Conservation (phyloP, 2,329 filamentous ascomycete genomes). For the Aspergillus hiratsukae region DNA sequence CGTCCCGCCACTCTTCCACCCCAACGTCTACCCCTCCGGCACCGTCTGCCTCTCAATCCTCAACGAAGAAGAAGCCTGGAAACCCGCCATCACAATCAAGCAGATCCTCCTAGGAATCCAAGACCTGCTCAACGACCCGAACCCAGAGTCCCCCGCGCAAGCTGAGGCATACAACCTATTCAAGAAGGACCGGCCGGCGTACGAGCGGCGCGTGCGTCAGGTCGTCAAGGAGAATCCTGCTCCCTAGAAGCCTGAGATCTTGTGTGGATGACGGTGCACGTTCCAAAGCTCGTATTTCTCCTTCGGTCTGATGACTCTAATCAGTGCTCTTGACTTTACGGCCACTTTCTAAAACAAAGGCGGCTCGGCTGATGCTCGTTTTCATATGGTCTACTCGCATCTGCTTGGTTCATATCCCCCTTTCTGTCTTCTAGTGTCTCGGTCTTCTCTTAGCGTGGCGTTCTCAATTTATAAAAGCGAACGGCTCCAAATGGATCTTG, state of each 20-base stretch:
- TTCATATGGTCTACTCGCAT: not conserved
- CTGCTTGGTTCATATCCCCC: not conserved
- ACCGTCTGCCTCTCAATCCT: slow-evolving; percentile 96
- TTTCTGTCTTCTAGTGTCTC: not conserved
- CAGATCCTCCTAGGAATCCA: slow-evolving; percentile 96
- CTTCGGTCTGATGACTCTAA: not conserved
- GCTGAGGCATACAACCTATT: slow-evolving; percentile 96
- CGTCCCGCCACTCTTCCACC: slow-evolving; percentile 90
- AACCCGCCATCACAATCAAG: slow-evolving; percentile 96
- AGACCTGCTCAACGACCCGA: slow-evolving; percentile 91
- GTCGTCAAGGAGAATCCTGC: slow-evolving; percentile 88
- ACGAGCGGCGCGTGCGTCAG: slow-evolving; percentile 80
- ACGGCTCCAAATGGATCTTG: not conserved
- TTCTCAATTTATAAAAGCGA: not conserved
- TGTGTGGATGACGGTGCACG: not conserved
- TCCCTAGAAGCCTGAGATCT: slow-evolving; percentile 44
- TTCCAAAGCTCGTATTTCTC: not conserved
- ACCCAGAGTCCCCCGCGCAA: slow-evolving; percentile 93
- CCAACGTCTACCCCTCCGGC: slow-evolving; percentile 96
- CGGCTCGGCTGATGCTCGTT: not conserved
- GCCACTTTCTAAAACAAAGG: not conserved
- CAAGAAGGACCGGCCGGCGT: slow-evolving; percentile 81
- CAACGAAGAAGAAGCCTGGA: slow-evolving; percentile 98
- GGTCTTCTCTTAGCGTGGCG: not conserved
- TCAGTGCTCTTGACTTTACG: not conserved